Evolutionary conservation across 164 flowering plant genomes (phyloP).

Genomic region (Platanus orientalis): DNA sequence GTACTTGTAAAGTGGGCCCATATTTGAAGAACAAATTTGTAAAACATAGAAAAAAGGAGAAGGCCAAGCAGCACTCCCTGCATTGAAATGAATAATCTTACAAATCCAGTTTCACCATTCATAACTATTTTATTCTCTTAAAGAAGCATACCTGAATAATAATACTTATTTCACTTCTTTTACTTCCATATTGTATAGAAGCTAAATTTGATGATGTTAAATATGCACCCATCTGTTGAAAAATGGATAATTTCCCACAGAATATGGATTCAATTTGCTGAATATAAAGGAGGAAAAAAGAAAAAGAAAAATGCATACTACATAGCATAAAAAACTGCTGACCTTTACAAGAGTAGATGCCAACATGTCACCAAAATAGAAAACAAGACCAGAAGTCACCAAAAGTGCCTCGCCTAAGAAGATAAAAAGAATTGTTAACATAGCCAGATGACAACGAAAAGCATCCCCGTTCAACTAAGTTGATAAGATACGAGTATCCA

Average conservation of each 20-base stretch:
- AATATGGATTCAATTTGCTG: slow-evolving; percentile 1
- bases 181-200: slow-evolving; percentile 33
- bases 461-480: not conserved
- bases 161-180: slow-evolving; percentile 71
- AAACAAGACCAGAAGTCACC: slow-evolving; percentile 69
- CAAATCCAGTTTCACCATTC: slow-evolving; percentile 4
- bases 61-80: slow-evolving; percentile 83
- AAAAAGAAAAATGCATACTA: not conserved
- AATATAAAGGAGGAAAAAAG: not conserved
- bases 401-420: slow-evolving; percentile 78
- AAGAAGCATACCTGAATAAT: slow-evolving; percentile 63
- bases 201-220: slow-evolving; percentile 30
- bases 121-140: slow-evolving; percentile 7
- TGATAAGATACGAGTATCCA: not conserved
- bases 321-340: slow-evolving; percentile 10
- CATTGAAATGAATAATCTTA: slow-evolving; percentile 14
- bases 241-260: slow-evolving; percentile 7
- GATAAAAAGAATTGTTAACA: slow-evolving; percentile 1
- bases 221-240: slow-evolving; percentile 39
- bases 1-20: slow-evolving; percentile 21
- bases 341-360: slow-evolving; percentile 61
- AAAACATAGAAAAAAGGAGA: slow-evolving; percentile 60
- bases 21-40: slow-evolving; percentile 39
- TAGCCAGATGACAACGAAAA: not conserved
- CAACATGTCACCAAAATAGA: slow-evolving; percentile 81